Percentiles rank a stretch among this genome's conserved stretches.
phyloP scores from a whole-genome alignment of 2,329 filamentous ascomycete species.

The Clonostachys chloroleuca region DNA sequence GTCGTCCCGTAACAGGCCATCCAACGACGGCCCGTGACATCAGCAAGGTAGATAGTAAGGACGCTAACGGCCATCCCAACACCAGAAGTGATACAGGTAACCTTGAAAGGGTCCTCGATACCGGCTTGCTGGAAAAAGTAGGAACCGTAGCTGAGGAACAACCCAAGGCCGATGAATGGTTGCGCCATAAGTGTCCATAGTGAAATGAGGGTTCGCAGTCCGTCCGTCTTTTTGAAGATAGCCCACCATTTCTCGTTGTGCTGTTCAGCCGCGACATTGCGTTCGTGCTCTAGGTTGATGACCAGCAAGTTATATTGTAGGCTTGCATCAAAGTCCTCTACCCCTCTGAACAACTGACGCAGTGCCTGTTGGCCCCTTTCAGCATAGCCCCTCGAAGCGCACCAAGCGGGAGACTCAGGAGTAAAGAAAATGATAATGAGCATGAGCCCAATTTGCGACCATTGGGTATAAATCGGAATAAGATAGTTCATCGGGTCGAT shows the following conservation, averaged over 20 bases:
- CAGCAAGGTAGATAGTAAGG: slow-evolving; percentile 4
- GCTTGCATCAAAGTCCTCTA: slow-evolving; percentile 18
- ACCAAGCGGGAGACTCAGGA: slow-evolving; percentile 29
- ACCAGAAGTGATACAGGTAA: slow-evolving; percentile 8
- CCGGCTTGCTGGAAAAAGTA: slow-evolving; percentile 16
- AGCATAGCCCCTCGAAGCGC: slow-evolving; percentile 13
- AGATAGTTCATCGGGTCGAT: slow-evolving; percentile 23
- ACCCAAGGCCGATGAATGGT: slow-evolving; percentile 12
- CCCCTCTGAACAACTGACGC: slow-evolving; percentile 11
- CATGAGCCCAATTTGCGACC: slow-evolving; percentile 36
- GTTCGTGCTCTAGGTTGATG: slow-evolving; percentile 14
- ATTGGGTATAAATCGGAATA: slow-evolving; percentile 36
- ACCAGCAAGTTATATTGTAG: neutral
- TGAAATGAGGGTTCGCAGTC: slow-evolving; percentile 18
- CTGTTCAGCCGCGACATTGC: slow-evolving; percentile 8
- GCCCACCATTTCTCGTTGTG: slow-evolving; percentile 13
- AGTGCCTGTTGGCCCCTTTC: slow-evolving; percentile 11
- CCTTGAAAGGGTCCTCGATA: slow-evolving; percentile 8
- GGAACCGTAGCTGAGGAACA: slow-evolving; percentile 11
- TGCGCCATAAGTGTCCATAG: slow-evolving; percentile 17
- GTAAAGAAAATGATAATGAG: slow-evolving; percentile 27
- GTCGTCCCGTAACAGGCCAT: slow-evolving; percentile 9
- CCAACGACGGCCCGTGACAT: slow-evolving; percentile 8
- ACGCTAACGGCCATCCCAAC: slow-evolving; percentile 7
- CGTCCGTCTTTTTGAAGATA: slow-evolving; percentile 20